Evolutionary conservation across 495 filamentous ascomycete genomes (phyloP), one percentile per base, ranked within the genome.

Genomic region (Neurospora tetrasperma): DNA sequence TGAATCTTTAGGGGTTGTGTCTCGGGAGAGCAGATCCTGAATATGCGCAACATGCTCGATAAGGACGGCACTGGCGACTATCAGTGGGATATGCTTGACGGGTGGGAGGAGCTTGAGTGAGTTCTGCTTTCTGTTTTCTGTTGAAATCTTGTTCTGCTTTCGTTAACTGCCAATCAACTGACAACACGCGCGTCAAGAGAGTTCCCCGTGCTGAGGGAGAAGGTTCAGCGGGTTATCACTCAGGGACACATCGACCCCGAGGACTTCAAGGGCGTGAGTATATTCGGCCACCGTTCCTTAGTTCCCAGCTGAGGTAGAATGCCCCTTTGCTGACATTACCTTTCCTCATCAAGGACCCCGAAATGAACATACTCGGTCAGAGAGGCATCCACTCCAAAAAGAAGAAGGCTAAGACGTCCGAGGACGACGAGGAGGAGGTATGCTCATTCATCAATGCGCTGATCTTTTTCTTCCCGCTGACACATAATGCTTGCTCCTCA

Each of bases 181-280:
- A 59, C 48, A 14, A 11, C 1, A 27, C 27, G 48, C 11, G 10
- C 42, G 68, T 27, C 18, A 48, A 82, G 81, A 2, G 78, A 78
- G 0, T 71, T 84, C 18, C 73, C 76, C 4, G 90, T 91, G 0
- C 41, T 85, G 8, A 87, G 90, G 79, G 86, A 84, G 31, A 94
- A 92, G 80, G 80, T 94, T 42, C 79, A 80, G 71, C 83, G 83
- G 38, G 91, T 89, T 18, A 71, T 96, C 10, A 85, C 84, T 38
- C 84, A 91, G 74, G 92, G 92, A 10, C 90, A 94, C 75, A 89
- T 96, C 71, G 88, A 89, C 73, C 87, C 92, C 70, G 89, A 90
- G 42, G 93, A 94, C 70, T 96, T 92, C 90, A 89, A 86, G 6
- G 91, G 92, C 0, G 92, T 95, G 85, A 83, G 90, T 79, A 69